These are phyloP conservation scores for Babesia divergens DNA, from an alignment of 169 alveolate species.

Conservation along the genomic window DNA sequence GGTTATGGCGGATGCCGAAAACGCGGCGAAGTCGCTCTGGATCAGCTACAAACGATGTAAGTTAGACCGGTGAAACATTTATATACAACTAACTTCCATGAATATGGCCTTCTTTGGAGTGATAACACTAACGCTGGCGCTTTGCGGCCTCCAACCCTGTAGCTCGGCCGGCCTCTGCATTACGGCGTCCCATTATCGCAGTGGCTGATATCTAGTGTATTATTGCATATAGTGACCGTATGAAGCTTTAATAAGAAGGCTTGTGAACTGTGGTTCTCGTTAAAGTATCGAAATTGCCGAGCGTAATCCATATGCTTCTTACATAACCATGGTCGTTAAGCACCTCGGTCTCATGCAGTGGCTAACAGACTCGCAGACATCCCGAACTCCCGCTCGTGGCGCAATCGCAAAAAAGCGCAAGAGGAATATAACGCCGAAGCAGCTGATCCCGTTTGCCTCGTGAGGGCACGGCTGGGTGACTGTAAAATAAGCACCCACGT, in stretches of 20 bases:
- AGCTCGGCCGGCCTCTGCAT: too few species aligned
- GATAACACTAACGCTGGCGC: too few species aligned
- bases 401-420: slow-evolving; percentile 5
- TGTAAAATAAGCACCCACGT: slow-evolving; percentile 60
- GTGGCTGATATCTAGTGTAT: too few species aligned
- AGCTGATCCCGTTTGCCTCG: slow-evolving; percentile 55
- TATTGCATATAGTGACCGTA: background rate
- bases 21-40: slow-evolving; percentile 66
- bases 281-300: background rate
- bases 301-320: background rate
- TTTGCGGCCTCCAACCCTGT: too few species aligned
- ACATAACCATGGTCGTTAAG: background rate
- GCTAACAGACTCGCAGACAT: slow-evolving; percentile 36
- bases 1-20: slow-evolving; percentile 54
- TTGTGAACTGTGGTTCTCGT: background rate
- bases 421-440: background rate
- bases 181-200: too few species aligned
- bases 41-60: slow-evolving; percentile 73
- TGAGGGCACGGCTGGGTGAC: slow-evolving; percentile 54
- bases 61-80: background rate
- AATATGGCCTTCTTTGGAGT: too few species aligned
- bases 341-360: background rate
- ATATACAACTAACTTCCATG: background rate
- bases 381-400: slow-evolving; percentile 50
- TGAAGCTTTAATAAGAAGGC: background rate